phyloP scores from a whole-genome alignment of 1,139 yeast species.

The Debaryomycetaceae sp. region DNA sequence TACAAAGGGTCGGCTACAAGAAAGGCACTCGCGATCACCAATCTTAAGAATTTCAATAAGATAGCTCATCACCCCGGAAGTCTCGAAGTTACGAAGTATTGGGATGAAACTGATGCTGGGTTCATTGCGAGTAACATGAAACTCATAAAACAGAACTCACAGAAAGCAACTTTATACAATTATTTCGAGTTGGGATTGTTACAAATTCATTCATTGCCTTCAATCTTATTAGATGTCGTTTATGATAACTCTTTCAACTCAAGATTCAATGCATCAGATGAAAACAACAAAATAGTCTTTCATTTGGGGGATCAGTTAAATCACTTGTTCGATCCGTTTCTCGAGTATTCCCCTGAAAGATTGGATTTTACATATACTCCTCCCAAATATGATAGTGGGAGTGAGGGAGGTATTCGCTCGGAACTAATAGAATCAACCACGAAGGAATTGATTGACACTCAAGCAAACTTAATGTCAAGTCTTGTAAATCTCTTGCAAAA shows the following conservation, averaged over 20 bases:
- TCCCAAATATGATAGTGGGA: slow-evolving; percentile 25
- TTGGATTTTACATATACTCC: slow-evolving; percentile 65
- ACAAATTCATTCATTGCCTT: slow-evolving; percentile 50
- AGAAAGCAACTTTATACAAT: slow-evolving; percentile 54
- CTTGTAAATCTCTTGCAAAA: slow-evolving; percentile 73
- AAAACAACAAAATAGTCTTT: slow-evolving; percentile 71
- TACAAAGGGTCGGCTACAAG: slow-evolving; percentile 59
- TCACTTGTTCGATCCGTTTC: slow-evolving; percentile 81
- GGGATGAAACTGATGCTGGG: slow-evolving; percentile 86
- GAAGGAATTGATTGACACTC: slow-evolving; percentile 64
- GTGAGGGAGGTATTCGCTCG: slow-evolving; percentile 12
- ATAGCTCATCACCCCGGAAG: slow-evolving; percentile 34
- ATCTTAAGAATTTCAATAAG: slow-evolving; percentile 63
- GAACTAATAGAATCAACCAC: slow-evolving; percentile 44
- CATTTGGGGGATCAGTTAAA: slow-evolving; percentile 82
- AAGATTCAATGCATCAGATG: slow-evolving; percentile 37
- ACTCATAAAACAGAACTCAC: slow-evolving; percentile 47
- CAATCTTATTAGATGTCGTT: slow-evolving; percentile 68
- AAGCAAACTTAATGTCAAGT: slow-evolving; percentile 68
- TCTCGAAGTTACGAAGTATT: slow-evolving; percentile 18
- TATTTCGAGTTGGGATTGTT: slow-evolving; percentile 55
- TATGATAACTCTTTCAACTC: slow-evolving; percentile 48
- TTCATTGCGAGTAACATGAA: slow-evolving; percentile 59
- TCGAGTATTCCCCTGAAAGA: slow-evolving; percentile 89
- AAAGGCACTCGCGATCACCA: slow-evolving; percentile 71